Evolutionary conservation across 2,329 filamentous ascomycete species (phyloP), one percentile per base, ranked within the genome.

Genomic region (Cladosporium colombiae): DNA sequence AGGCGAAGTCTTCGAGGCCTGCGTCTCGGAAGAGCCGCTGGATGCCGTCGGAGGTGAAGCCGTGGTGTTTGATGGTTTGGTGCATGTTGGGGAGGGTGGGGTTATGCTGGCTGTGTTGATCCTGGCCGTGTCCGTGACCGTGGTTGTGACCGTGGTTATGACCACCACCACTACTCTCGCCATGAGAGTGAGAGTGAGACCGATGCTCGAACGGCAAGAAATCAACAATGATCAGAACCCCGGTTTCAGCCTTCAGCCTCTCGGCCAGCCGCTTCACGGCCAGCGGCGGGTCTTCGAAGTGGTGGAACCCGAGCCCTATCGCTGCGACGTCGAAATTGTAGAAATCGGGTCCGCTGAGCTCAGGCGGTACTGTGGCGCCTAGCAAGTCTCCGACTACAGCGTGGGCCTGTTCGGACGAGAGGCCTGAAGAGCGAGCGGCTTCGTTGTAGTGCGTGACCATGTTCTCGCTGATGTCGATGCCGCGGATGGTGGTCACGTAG

Each of bases 291-390:
- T 75, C 49, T 44, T 74, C 71, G 44, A 83, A 81, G 58, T 82
- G 81, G 68, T 83, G 81, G 71, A 82, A 82, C 0, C 76, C 81
- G 5, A 80, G 76, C 0, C 79, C 78, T 13, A 81, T 76, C 13
- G 77, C 76, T 0, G 76, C 80, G 11, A 82, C 66, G 62, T 83
- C 81, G 67, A 82, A 83, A 44, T 76, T 68, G 21, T 74, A 70
- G 69, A 73, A 80, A 40, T 80, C 73, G 0, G 72, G 63, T 0
- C 65, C 70, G 0, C 70, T 65, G 6, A 81, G 61, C 1, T 68
- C 18, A 2, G 71, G 40, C 0, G 70, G 25, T 0, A 75, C 70
- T 6, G 74, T 62, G 5, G 73, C 73, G 44, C 75, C 70, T 55
- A 79, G 74, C 0, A 82, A 68, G 66, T 83, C 74, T 8, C 78